phyloP scores from a whole-genome alignment of 1,139 yeast genomes.

The Blastobotrys serpentis region DNA sequence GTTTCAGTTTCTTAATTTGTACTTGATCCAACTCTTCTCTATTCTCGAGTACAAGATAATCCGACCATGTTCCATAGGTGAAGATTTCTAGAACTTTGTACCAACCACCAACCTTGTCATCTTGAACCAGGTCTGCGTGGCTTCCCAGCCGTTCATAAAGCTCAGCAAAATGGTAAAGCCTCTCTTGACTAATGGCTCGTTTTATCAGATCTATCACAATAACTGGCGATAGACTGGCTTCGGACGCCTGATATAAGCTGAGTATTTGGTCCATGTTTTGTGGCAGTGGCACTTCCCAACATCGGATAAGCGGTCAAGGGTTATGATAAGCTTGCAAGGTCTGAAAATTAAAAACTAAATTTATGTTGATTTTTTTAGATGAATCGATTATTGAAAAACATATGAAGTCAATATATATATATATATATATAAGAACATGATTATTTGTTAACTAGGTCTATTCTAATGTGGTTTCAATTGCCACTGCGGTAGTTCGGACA shows the following conservation, averaged over 20 bases:
- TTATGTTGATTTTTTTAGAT: no score
- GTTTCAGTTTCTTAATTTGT: constrained; percentile 25
- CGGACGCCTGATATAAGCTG: constrained; percentile 20
- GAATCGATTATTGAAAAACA: no score
- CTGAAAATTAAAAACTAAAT: no score
- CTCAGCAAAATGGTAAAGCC: constrained; percentile 27
- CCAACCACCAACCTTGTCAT: constrained; percentile 16
- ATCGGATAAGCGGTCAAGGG: no score
- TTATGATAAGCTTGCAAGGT: no score
- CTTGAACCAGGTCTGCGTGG: constrained; percentile 10
- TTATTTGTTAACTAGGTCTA: no score
- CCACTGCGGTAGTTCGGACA: no score
- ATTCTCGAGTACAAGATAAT: constrained; percentile 18
- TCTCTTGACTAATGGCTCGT: constrained; percentile 22
- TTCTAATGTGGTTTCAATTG: no score
- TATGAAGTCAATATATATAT: no score
- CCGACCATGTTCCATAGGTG: constrained; percentile 27
- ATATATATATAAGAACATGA: no score
- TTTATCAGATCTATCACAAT: constrained; percentile 23
- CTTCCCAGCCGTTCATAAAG: constrained; percentile 23
- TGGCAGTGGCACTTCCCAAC: no score
- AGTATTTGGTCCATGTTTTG: constrained; percentile 25
- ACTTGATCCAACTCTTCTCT: constrained; percentile 18
- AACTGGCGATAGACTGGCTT: constrained; percentile 16
- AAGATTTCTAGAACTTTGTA: constrained; percentile 23